Conservation (phyloP, 495 filamentous ascomycete species). For the Amphirosellinia nigrospora region DNA sequence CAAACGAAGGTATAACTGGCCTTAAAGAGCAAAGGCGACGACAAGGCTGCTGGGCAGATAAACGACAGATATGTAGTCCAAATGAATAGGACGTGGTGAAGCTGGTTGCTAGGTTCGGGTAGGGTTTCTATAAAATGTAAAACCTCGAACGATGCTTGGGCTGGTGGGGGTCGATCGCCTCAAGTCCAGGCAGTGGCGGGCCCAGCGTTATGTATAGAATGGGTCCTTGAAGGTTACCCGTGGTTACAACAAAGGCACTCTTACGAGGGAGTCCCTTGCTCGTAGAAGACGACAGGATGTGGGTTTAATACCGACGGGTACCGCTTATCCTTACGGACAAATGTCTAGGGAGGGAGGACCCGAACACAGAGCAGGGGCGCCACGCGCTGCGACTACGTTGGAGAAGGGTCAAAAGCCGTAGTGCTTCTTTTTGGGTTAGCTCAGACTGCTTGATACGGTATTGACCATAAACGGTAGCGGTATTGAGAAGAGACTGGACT, state of each 20-base stretch:
- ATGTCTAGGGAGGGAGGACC: constrained; percentile 55
- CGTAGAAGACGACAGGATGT: constrained; percentile 53
- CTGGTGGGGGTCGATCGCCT: constrained; percentile 50
- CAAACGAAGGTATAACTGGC: constrained; percentile 1
- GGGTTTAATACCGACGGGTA: constrained; percentile 58
- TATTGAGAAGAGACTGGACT: constrained; percentile 43
- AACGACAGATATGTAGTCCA: constrained; percentile 33
- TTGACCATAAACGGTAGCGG: constrained; percentile 43
- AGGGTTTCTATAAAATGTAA: constrained; percentile 38
- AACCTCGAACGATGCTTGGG: constrained; percentile 39
- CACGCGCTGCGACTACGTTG: constrained; percentile 46
- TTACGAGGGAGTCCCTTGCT: constrained; percentile 49
- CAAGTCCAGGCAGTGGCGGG: constrained; percentile 46
- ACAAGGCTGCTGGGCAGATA: constrained; percentile 1
- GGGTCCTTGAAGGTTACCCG: constrained; percentile 47
- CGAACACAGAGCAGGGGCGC: constrained; percentile 52
- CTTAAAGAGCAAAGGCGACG: neutral
- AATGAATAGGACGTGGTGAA: constrained; percentile 30
- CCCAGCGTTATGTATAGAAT: constrained; percentile 51
- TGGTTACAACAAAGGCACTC: constrained; percentile 52
- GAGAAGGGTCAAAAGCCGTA: constrained; percentile 27
- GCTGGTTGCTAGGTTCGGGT: constrained; percentile 31
- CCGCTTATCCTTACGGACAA: constrained; percentile 54
- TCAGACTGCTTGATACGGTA: constrained; percentile 35
- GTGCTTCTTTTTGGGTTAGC: constrained; percentile 40